These are phyloP conservation scores for Vitis hybrid DNA, from an alignment of 177 flowering plant genomes.

Conservation along the genomic window DNA sequence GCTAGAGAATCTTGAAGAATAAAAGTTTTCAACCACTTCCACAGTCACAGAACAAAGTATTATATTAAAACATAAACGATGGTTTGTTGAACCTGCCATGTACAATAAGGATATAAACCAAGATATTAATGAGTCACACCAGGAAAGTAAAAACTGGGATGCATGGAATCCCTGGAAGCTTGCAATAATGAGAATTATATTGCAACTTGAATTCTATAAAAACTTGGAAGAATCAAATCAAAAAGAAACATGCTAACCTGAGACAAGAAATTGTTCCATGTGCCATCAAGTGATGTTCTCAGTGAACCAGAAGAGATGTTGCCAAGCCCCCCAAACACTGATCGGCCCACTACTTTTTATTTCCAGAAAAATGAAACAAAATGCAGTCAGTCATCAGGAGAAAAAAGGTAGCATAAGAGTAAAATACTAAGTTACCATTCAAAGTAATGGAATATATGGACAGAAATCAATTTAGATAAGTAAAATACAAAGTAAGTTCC, in stretches of 20 bases:
- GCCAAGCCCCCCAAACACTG: slow-evolving; percentile 39
- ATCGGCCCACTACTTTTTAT: slow-evolving; percentile 35
- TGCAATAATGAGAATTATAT: too few relatives aligned
- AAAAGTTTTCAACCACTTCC: neutral
- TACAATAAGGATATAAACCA: neutral
- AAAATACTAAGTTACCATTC: neutral
- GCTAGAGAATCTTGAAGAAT: too few relatives aligned
- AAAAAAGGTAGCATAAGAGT: neutral
- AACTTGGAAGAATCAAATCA: neutral
- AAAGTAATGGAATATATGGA: too few relatives aligned
- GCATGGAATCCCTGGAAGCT: too few relatives aligned
- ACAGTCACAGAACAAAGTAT: neutral
- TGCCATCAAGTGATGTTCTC: slow-evolving; percentile 26
- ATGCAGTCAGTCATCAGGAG: neutral
- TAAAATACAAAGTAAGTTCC: too few relatives aligned
- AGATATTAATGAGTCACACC: neutral
- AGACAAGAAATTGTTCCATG: slow-evolving; percentile 32
- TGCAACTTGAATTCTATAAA: too few relatives aligned
- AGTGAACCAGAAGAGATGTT: slow-evolving; percentile 23
- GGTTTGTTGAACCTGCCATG: neutral
- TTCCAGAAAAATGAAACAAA: slow-evolving; percentile 2
- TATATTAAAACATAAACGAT: neutral
- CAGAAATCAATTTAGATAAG: neutral
- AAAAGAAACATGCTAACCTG: slow-evolving; percentile 44
- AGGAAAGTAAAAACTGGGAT: neutral